These are phyloP conservation scores for Colletotrichum tanaceti DNA, from an alignment of 2,329 filamentous ascomycete species.

Conservation along the genomic window DNA sequence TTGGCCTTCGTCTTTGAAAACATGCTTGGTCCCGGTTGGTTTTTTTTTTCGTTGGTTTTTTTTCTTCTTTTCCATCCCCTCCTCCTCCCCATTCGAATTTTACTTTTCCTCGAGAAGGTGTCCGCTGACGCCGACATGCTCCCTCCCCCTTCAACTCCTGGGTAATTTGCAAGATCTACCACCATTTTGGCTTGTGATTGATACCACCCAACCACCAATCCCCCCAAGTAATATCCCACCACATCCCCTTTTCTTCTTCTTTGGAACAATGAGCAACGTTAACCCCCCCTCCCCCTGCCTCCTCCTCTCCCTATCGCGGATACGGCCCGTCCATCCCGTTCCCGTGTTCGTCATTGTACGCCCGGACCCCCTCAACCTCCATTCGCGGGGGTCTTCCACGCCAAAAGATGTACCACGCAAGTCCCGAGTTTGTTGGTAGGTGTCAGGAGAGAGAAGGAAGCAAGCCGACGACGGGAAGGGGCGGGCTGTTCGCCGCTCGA, in stretches of 20 bases:
- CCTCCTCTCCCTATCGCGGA: neutral
- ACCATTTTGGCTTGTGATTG: neutral
- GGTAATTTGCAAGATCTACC: constrained; percentile 1
- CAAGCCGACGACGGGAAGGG: neutral
- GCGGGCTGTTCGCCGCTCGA: neutral
- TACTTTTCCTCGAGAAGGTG: neutral
- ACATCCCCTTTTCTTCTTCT: neutral
- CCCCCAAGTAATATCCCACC: too few species aligned
- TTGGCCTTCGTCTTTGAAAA: neutral
- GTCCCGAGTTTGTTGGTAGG: neutral
- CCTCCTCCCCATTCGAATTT: neutral
- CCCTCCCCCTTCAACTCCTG: neutral
- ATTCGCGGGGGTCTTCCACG: neutral
- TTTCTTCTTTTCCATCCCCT: too few species aligned
- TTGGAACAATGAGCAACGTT: neutral
- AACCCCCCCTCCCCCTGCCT: neutral
- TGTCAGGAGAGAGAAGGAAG: neutral
- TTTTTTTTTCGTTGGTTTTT: neutral
- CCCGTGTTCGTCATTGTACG: neutral
- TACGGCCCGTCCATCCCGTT: neutral
- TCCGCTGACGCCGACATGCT: neutral
- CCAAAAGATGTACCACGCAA: neutral
- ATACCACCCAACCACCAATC: too few species aligned
- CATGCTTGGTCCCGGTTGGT: neutral
- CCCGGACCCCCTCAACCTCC: neutral